phyloP scores from a whole-genome alignment of 768 basidiomycete genomes.

The Mrakia blollopis region DNA sequence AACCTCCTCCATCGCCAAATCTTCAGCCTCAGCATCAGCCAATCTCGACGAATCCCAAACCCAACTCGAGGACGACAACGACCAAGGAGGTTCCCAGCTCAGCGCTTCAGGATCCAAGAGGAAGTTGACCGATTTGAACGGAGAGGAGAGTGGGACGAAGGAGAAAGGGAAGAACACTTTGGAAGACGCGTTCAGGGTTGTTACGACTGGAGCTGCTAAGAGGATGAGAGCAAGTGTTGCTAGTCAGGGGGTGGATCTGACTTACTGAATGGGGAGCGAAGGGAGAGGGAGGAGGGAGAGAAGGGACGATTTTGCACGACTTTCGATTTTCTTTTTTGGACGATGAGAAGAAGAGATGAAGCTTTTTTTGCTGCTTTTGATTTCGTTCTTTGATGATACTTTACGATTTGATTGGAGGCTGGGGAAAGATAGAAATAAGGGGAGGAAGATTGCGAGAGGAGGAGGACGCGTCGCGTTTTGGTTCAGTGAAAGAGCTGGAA shows the following conservation, averaged over 20 bases:
- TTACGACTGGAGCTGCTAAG: not conserved
- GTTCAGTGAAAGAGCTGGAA: too few relatives aligned
- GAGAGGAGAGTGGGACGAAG: not conserved
- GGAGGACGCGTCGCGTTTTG: too few relatives aligned
- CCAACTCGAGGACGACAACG: not conserved
- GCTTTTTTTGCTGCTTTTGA: too few relatives aligned
- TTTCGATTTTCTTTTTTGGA: too few relatives aligned
- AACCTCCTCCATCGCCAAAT: not conserved
- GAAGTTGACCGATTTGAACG: not conserved
- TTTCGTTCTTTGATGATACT: too few relatives aligned
- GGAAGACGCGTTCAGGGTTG: not conserved
- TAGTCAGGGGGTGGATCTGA: not conserved
- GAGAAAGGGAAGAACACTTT: not conserved
- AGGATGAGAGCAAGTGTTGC: constrained; percentile 11
- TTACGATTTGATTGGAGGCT: too few relatives aligned
- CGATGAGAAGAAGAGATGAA: too few relatives aligned
- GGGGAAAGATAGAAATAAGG: too few relatives aligned
- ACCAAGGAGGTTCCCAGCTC: not conserved
- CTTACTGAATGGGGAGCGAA: not conserved
- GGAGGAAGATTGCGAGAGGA: too few relatives aligned
- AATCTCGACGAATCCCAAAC: constrained; percentile 5
- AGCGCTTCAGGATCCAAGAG: not conserved
- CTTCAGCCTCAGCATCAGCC: not conserved
- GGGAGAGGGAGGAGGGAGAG: not conserved
- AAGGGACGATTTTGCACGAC: not conserved